Evolutionary conservation across 805 yeast genomes (phyloP).

Genomic region (Maudiozyma pseudohumilis): DNA sequence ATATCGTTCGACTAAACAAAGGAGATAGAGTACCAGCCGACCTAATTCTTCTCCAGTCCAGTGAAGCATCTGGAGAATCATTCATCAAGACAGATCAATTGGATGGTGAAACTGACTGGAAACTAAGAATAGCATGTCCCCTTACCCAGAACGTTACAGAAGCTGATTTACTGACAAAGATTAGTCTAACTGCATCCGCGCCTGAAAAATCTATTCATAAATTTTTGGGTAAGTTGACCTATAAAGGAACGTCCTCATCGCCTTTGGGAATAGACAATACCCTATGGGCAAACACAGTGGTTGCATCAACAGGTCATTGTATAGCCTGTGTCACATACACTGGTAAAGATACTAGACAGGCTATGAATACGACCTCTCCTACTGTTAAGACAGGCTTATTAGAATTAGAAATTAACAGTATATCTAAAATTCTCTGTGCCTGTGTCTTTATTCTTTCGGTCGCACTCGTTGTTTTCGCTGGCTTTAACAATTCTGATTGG

Average conservation of each 20-base stretch:
- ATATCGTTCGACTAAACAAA: constrained; percentile 66
- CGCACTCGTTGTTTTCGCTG: constrained; percentile 69
- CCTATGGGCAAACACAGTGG: constrained; percentile 95
- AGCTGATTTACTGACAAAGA: constrained; percentile 39
- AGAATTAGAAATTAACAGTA: constrained; percentile 79
- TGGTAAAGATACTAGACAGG: constrained; percentile 88
- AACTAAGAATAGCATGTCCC: constrained; percentile 68
- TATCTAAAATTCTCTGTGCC: constrained; percentile 80
- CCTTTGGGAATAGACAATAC: constrained; percentile 84
- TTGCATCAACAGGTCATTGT: constrained; percentile 81
- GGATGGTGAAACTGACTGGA: constrained; percentile 99
- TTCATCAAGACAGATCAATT: constrained; percentile 95
- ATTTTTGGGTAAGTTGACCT: constrained; percentile 65
- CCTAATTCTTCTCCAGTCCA: constrained; percentile 71
- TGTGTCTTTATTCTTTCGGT: constrained; percentile 75
- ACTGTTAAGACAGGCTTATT: constrained; percentile 84
- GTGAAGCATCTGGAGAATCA: constrained; percentile 75
- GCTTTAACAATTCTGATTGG: constrained; percentile 64
- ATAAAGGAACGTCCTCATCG: constrained; percentile 42
- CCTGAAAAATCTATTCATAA: constrained; percentile 80
- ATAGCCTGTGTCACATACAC: constrained; percentile 84
- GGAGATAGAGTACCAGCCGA: constrained; percentile 92
- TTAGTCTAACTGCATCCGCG: constrained; percentile 56
- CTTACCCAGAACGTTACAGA: constrained; percentile 54
- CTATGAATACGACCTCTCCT: constrained; percentile 80